Base-by-base conservation (phyloP, 306 rosid species). In the Comarum palustre region DNA sequence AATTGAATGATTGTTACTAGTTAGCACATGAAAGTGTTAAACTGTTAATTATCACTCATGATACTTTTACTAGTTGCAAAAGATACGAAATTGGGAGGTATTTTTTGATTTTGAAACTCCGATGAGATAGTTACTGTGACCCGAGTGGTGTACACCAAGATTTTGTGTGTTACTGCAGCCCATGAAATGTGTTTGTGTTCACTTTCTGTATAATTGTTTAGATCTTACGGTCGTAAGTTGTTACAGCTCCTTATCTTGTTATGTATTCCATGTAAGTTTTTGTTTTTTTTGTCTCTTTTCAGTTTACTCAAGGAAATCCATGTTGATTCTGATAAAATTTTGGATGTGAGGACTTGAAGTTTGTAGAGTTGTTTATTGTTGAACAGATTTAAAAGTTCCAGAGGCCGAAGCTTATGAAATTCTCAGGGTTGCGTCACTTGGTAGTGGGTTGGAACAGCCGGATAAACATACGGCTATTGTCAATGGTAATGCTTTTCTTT, bases 401-500 rank as follows among this genome's bases (percentile, higher is more conserved):
- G 90, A 88, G 31, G 69, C 64, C 75, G 94, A 88, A 73, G 96
- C 99, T 73, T 62, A 46, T n/a, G 90, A 89, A 73, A 88, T 94
- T 87, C 82, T 81, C 71, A 85, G 86, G 66, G 74, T 66, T 77
- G 96, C 94, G 64, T 79, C 85, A 46, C 80, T 41, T 64, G 61
- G 79, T 42, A 62, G 80, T 83, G 79, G 85, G 80, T 62, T 77
- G 83, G 95, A 86, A 17, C 66, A 73, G 41, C 75, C 91, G 68
- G 73, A 76, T 79, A 85, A 79, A 74, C 73, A 43, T 64, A 54
- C 29, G 48, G 59, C 79, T 25, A 50, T 71, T 76, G 74, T 82
- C 77, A 75, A 83, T 41, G 99, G 97, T 94, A 88, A 66, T n/a
- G 48, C 6, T 36, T 75, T 31, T 59, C 10, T 58, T 73, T 71